Evolutionary conservation across 495 filamentous ascomycete species (phyloP).

Genomic region (Parmelia sp.): DNA sequence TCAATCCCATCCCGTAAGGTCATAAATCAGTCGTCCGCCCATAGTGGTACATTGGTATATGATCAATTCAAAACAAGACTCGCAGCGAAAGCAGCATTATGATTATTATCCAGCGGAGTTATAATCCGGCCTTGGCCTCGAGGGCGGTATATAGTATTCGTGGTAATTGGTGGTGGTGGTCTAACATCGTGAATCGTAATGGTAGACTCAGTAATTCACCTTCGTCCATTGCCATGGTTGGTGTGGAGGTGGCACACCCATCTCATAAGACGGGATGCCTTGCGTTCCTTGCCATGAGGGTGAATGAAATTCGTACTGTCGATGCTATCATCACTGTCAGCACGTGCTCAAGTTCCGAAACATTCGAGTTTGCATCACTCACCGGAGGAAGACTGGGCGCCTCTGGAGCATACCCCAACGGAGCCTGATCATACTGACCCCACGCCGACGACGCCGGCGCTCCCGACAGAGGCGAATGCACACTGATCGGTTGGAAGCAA

Average conservation of each 20-base stretch:
- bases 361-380: background rate
- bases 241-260: constrained; percentile 13
- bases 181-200: background rate
- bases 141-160: background rate
- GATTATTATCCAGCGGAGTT: background rate
- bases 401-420: constrained; percentile 14
- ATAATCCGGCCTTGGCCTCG: background rate
- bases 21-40: background rate
- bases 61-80: background rate
- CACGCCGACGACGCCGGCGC: constrained; percentile 17
- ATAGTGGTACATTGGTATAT: constrained; percentile 7
- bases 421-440: constrained; percentile 16
- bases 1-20: constrained; percentile 7
- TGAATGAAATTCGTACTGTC: constrained; percentile 13
- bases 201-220: constrained; percentile 2
- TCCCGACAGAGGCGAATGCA: constrained; percentile 17
- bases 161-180: background rate
- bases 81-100: background rate
- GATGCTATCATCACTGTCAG: constrained; percentile 16
- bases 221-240: constrained; percentile 16
- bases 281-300: constrained; percentile 17
- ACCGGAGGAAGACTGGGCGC: constrained; percentile 16
- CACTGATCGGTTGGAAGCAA: constrained; percentile 18
- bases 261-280: constrained; percentile 12
- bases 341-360: background rate